A percentile compares a stretch with the other conserved stretches of the same genome.
Evolutionary conservation across 139 green algal species (phyloP).

Genomic region (Raphidocelis subcapitata): DNA sequence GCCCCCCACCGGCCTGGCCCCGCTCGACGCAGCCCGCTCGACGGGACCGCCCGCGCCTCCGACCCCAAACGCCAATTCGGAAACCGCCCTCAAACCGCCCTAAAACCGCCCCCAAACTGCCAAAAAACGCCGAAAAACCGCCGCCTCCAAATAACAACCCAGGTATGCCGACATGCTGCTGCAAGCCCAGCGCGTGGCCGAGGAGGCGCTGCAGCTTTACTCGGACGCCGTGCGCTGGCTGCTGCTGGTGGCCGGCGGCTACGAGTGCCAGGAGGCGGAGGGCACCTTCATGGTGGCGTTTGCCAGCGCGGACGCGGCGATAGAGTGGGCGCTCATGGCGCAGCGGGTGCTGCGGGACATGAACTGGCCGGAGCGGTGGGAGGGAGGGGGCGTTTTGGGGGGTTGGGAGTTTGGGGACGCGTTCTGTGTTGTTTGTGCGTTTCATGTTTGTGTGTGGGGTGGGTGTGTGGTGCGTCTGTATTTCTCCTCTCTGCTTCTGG

Average conservation of each 20-base stretch:
- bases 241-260: slow-evolving; percentile 33
- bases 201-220: slow-evolving; percentile 31
- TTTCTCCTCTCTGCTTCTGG: too few species aligned
- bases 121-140: background rate
- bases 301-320: slow-evolving; percentile 29
- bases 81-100: too few species aligned
- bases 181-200: slow-evolving; percentile 8
- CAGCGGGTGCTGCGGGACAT: slow-evolving; percentile 58
- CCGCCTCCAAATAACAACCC: background rate
- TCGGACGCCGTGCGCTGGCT: slow-evolving; percentile 26
- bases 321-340: slow-evolving; percentile 61
- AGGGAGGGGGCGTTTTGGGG: too few species aligned
- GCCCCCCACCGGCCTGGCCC: too few species aligned
- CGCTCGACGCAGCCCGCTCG: too few species aligned
- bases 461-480: too few species aligned
- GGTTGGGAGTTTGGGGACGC: too few species aligned
- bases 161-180: background rate
- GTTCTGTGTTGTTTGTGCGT: too few species aligned
- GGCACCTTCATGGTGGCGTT: slow-evolving; percentile 69
- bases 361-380: slow-evolving; percentile 14
- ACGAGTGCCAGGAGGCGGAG: slow-evolving; percentile 61
- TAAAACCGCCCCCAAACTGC: too few species aligned
- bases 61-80: too few species aligned
- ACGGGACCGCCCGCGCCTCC: too few species aligned
- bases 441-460: too few species aligned